Conservation (phyloP, 257 asterid species). For the Echites panduratus region DNA sequence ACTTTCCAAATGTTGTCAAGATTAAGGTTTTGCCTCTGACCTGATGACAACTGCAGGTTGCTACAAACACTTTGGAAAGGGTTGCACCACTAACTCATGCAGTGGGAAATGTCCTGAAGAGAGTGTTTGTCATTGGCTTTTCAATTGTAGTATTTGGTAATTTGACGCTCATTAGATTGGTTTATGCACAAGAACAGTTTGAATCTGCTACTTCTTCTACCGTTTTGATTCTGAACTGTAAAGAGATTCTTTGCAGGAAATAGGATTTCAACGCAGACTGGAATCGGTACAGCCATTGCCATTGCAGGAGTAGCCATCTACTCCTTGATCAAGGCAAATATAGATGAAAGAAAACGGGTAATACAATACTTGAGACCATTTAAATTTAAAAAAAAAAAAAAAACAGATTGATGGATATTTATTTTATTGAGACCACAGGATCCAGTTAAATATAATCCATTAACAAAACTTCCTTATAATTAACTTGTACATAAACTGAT, state of each 20-base stretch:
- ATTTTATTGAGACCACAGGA: too few species aligned
- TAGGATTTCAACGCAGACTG: conserved; percentile 57
- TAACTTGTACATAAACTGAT: neutral
- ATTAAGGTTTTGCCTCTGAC: neutral
- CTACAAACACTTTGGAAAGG: conserved; percentile 56
- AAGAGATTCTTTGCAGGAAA: conserved; percentile 35
- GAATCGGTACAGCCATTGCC: conserved; percentile 56
- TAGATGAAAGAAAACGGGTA: conserved; percentile 48
- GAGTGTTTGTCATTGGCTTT: conserved; percentile 60
- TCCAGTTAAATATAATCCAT: too few species aligned
- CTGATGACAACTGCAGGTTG: conserved; percentile 32
- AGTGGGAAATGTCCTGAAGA: conserved; percentile 53
- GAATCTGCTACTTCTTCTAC: neutral
- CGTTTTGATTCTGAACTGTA: neutral
- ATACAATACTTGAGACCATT: too few species aligned
- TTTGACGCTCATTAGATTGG: neutral
- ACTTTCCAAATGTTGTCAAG: neutral
- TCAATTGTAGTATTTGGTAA: conserved; percentile 59
- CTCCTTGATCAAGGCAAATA: conserved; percentile 55
- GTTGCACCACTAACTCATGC: conserved; percentile 63
- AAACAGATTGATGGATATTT: too few species aligned
- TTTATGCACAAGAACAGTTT: neutral
- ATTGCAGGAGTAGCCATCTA: conserved; percentile 61
- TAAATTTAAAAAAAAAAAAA: too few species aligned
- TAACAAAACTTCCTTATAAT: neutral